Evolutionary conservation across 192 early-diverging fungal species (phyloP).

Genomic region (Geranomyces variabilis): DNA sequence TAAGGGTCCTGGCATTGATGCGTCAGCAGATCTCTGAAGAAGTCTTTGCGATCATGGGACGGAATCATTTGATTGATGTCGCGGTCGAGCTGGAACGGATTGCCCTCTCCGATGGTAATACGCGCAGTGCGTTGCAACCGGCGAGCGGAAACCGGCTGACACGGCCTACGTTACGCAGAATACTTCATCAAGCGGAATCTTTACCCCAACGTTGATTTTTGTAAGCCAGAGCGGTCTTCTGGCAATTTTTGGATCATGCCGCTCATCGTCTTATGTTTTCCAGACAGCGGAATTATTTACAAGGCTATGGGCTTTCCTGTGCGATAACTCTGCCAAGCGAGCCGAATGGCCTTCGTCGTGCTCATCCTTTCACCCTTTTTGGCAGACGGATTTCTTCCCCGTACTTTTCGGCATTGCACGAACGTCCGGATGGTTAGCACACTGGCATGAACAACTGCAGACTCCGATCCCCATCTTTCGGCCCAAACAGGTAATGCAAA

Average conservation of each 20-base stretch:
- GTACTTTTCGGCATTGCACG: slow-evolving; percentile 65
- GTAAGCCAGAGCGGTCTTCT: not conserved
- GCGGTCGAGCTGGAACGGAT: slow-evolving; percentile 64
- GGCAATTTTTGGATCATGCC: not conserved
- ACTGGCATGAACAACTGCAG: slow-evolving; percentile 63
- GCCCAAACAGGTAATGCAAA: slow-evolving; percentile 53
- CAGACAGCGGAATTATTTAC: slow-evolving; percentile 65
- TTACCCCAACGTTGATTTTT: slow-evolving; percentile 65
- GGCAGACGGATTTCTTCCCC: slow-evolving; percentile 68
- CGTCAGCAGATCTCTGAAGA: slow-evolving; percentile 55
- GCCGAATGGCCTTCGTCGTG: slow-evolving; percentile 41
- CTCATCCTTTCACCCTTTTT: too few relatives aligned
- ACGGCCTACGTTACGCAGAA: too few relatives aligned
- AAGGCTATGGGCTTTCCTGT: slow-evolving; percentile 70
- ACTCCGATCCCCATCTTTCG: slow-evolving; percentile 62
- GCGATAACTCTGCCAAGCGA: slow-evolving; percentile 57
- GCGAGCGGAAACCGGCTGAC: too few relatives aligned
- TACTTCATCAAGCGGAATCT: slow-evolving; percentile 68
- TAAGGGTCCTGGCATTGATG: slow-evolving; percentile 43
- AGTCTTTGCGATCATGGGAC: slow-evolving; percentile 69
- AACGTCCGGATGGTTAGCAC: slow-evolving; percentile 65
- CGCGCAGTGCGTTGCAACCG: too few relatives aligned
- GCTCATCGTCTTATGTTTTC: slow-evolving; percentile 2
- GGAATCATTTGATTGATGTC: slow-evolving; percentile 63
- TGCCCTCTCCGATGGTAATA: slow-evolving; percentile 56